A percentile compares a stretch with the other conserved stretches of the same genome.
phyloP scores from a whole-genome alignment of 129 eudicot species.

The Scalesia atractyloides region DNA sequence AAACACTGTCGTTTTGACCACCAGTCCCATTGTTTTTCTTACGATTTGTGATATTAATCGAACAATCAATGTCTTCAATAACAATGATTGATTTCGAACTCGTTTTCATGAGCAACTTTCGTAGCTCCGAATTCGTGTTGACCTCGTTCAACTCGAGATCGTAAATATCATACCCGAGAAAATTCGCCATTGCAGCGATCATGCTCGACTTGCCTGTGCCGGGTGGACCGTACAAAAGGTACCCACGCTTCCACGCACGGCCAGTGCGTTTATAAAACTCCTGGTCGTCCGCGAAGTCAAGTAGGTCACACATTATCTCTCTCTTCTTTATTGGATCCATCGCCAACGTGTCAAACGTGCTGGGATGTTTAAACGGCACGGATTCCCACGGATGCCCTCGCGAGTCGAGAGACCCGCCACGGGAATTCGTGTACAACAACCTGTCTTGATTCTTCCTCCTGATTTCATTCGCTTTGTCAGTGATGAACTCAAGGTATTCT shows the following conservation, averaged over 20 bases:
- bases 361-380: conserved; percentile 94
- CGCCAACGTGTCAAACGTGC: conserved; percentile 85
- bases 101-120: conserved; percentile 87
- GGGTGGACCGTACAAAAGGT: conserved; percentile 81
- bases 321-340: conserved; percentile 72
- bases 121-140: conserved; percentile 69
- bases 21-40: conserved; percentile 30
- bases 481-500: conserved; percentile 67
- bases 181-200: conserved; percentile 99
- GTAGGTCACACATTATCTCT: conserved; percentile 69
- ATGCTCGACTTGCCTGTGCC: conserved; percentile 97
- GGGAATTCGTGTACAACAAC: conserved; percentile 76
- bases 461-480: conserved; percentile 66
- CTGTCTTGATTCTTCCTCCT: conserved; percentile 71
- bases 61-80: conserved; percentile 91
- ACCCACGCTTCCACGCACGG: conserved; percentile 94
- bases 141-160: conserved; percentile 91
- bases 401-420: conserved; percentile 81
- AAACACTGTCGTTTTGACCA: not conserved
- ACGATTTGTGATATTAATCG: conserved; percentile 65
- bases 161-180: conserved; percentile 77
- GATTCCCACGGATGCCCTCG: conserved; percentile 94
- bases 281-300: conserved; percentile 76
- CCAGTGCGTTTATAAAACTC: conserved; percentile 81
- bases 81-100: conserved; percentile 90